These are phyloP conservation scores for Lonicera japonica DNA, from an alignment of 129 eudicot genomes.

Conservation along the genomic window DNA sequence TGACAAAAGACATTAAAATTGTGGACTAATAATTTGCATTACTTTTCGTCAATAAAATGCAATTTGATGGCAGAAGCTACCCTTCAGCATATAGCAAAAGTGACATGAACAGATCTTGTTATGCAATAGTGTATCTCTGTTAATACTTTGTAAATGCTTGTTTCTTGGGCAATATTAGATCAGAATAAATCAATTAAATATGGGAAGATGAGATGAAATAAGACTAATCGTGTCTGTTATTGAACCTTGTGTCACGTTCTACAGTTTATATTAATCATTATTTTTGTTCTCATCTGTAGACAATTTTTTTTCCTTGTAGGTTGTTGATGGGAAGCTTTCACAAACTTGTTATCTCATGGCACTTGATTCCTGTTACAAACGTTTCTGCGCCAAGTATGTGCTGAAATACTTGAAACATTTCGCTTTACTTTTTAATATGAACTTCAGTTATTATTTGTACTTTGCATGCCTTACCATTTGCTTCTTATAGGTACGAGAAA, in stretches of 20 bases:
- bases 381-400: conserved; percentile 67
- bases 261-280: not conserved
- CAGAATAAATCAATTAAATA: not conserved
- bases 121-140: not conserved
- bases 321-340: conserved; percentile 96
- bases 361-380: conserved; percentile 87
- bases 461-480: conserved; percentile 11
- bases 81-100: no score
- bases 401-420: not conserved
- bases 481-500: conserved; percentile 60
- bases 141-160: not conserved
- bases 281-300: conserved; percentile 8
- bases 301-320: conserved; percentile 32
- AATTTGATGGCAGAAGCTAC: no score
- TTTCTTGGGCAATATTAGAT: not conserved
- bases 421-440: not conserved
- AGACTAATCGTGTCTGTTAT: not conserved
- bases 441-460: not conserved
- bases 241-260: not conserved
- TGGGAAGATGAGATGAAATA: not conserved
- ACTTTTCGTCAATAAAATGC: no score
- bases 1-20: not conserved
- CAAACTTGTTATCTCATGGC: conserved; percentile 99
- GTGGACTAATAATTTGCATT: not conserved
- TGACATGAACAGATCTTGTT: no score